Percentiles rank a stretch among this genome's conserved stretches.
These are phyloP conservation scores for Lagerstroemia speciosa DNA, from an alignment of 345 rosid genomes.

Conservation along the genomic window DNA sequence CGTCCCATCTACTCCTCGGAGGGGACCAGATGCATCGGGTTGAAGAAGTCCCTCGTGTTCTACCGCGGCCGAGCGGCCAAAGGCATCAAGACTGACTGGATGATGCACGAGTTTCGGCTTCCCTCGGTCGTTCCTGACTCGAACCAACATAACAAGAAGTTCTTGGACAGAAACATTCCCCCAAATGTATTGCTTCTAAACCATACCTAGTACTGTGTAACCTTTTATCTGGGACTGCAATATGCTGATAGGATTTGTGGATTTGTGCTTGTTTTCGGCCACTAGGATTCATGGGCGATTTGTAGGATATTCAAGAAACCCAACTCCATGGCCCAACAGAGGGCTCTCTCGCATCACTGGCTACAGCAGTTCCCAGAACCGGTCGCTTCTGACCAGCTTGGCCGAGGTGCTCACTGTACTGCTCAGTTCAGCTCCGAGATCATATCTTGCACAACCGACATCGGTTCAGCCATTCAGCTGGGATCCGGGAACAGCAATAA, in stretches of 20 bases:
- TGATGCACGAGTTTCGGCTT: conserved; percentile 98
- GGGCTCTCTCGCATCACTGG: conserved; percentile 50
- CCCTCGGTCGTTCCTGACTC: conserved; percentile 54
- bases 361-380: conserved; percentile 24
- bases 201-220: neutral
- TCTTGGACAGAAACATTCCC: conserved; percentile 53
- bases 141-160: conserved; percentile 41
- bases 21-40: conserved; percentile 63
- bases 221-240: neutral
- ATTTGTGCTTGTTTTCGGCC: neutral
- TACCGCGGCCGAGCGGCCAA: conserved; percentile 89
- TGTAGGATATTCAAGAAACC: conserved; percentile 93
- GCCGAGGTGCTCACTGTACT: conserved; percentile 15
- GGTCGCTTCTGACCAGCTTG: conserved; percentile 19
- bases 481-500: neutral
- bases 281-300: conserved; percentile 92
- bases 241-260: neutral
- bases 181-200: conserved; percentile 34
- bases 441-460: conserved; percentile 42
- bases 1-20: conserved; percentile 85
- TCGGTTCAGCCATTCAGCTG: conserved; percentile 25
- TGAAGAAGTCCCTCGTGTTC: conserved; percentile 90
- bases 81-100: conserved; percentile 95
- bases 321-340: conserved; percentile 60
- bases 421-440: conserved; percentile 34